These are phyloP conservation scores for Hymenotorrendiella dingleyae DNA, from an alignment of 2,329 filamentous ascomycete species.

Conservation along the genomic window DNA sequence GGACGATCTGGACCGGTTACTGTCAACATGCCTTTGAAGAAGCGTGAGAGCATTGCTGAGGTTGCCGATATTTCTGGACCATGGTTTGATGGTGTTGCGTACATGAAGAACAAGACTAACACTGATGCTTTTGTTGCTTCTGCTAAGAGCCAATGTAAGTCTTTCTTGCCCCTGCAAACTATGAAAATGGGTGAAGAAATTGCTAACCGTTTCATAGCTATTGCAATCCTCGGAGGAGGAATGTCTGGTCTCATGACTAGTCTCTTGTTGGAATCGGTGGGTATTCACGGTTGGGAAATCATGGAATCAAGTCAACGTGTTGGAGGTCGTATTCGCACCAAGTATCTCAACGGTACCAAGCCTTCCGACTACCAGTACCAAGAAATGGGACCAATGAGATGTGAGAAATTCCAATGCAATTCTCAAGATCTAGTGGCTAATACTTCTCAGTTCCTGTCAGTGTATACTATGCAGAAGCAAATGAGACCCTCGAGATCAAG, in stretches of 20 bases:
- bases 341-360: constrained; percentile 49
- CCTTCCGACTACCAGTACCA: constrained; percentile 62
- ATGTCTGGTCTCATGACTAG: constrained; percentile 57
- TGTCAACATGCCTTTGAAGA: constrained; percentile 4
- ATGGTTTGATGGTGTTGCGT: constrained; percentile 61
- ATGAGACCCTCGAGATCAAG: constrained; percentile 42
- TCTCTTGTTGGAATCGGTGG: constrained; percentile 43
- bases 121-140: constrained; percentile 44
- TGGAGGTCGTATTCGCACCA: constrained; percentile 58
- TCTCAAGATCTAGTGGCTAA: background rate
- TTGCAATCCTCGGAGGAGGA: constrained; percentile 60
- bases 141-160: constrained; percentile 47
- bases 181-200: background rate
- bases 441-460: constrained; percentile 57
- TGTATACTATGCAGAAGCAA: constrained; percentile 28
- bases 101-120: constrained; percentile 49
- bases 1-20: constrained; percentile 16
- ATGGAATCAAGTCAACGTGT: constrained; percentile 55
- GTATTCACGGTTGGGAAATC: constrained; percentile 47
- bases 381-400: constrained; percentile 33
- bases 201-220: background rate
- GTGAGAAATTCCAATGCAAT: background rate
- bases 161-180: background rate
- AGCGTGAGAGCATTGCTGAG: constrained; percentile 2
- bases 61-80: constrained; percentile 37